Conservation (phyloP, 2,329 filamentous ascomycete species). For the Colletotrichum phormii region DNA sequence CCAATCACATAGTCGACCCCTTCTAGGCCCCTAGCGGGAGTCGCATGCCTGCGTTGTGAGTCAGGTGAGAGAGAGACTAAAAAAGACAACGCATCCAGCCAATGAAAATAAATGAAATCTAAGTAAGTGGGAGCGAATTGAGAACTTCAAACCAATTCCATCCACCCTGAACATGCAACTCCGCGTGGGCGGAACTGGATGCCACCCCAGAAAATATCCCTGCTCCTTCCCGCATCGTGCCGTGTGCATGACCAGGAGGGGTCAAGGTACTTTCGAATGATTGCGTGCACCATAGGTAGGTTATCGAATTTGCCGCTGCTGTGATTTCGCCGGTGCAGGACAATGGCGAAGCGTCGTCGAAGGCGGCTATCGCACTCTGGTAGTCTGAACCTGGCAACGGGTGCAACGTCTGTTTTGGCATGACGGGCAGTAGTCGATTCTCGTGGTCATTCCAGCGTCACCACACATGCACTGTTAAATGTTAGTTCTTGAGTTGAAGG, state of each 20-base stretch:
- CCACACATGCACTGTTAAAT: no score
- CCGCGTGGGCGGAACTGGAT: background rate
- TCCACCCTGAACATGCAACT: background rate
- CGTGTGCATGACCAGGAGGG: background rate
- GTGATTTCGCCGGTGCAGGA: no score
- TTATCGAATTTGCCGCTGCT: background rate
- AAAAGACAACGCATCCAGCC: background rate
- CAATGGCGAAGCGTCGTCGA: background rate
- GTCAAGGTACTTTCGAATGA: background rate
- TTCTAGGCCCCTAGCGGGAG: background rate
- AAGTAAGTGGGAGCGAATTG: no score
- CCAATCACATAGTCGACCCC: background rate
- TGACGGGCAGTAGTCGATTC: background rate
- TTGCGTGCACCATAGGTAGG: background rate
- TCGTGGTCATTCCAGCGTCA: slow-evolving; percentile 27
- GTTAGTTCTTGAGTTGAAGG: background rate
- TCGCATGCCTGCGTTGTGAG: background rate
- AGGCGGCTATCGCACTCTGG: background rate
- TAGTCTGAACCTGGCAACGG: background rate
- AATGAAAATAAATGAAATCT: background rate
- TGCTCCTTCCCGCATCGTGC: background rate
- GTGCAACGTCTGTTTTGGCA: slow-evolving; percentile 12
- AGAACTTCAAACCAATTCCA: background rate
- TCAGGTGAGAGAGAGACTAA: background rate
- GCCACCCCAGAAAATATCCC: background rate